Conservation (phyloP, 495 filamentous ascomycete species). For the Usnea hakonensis region DNA sequence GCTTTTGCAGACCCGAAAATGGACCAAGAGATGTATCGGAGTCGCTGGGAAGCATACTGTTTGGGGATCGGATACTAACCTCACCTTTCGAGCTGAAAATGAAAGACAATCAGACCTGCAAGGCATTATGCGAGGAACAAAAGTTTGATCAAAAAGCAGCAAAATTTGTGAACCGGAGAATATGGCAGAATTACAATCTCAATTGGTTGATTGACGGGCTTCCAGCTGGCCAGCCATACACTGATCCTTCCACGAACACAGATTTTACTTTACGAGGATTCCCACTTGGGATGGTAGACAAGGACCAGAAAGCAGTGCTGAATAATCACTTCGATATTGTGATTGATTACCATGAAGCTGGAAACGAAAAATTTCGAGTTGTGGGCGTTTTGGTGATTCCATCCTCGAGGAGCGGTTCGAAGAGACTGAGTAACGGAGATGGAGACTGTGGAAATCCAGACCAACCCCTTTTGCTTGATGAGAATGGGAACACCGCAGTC, state of each 20-base stretch:
- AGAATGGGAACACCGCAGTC: conserved; percentile 60
- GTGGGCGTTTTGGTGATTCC: conserved; percentile 88
- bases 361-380: conserved; percentile 64
- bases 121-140: conserved; percentile 57
- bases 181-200: conserved; percentile 73
- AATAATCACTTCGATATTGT: conserved; percentile 93
- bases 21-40: conserved; percentile 67
- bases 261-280: conserved; percentile 86
- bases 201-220: conserved; percentile 96
- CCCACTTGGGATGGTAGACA: conserved; percentile 59
- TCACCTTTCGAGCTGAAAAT: conserved; percentile 87
- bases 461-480: conserved; percentile 50
- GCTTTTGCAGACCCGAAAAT: conserved; percentile 72
- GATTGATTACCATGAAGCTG: conserved; percentile 83
- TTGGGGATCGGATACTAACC: conserved; percentile 90
- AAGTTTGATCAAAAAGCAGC: conserved; percentile 61
- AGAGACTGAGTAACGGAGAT: conserved; percentile 43
- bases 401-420: conserved; percentile 56
- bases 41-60: conserved; percentile 90
- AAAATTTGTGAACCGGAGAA: conserved; percentile 72
- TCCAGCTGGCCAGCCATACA: conserved; percentile 72
- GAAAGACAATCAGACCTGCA: conserved; percentile 91
- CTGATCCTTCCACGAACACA: conserved; percentile 62
- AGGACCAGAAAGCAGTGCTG: conserved; percentile 50
- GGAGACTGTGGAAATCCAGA: conserved; percentile 52